These are phyloP conservation scores for Microstegium vimineum DNA, from an alignment of 176 grass and related monocot species.

Conservation along the genomic window DNA sequence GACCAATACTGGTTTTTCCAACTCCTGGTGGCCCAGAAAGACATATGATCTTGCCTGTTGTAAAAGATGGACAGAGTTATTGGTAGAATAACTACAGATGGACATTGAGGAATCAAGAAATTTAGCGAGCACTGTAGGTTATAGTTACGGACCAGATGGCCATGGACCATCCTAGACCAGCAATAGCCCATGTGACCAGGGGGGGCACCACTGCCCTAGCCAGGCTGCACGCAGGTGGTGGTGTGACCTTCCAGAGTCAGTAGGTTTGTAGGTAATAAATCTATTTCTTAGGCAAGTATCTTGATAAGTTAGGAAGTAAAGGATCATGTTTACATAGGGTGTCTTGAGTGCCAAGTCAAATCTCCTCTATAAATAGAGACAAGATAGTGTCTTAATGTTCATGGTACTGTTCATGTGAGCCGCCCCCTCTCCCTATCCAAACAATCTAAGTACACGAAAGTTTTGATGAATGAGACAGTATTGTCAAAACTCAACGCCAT, in stretches of 20 bases:
- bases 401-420: background rate
- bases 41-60: conserved; percentile 96
- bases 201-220: background rate
- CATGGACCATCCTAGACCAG: background rate
- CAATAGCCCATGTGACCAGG: background rate
- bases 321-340: background rate
- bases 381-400: background rate
- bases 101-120: background rate
- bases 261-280: background rate
- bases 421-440: background rate
- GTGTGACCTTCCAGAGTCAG: background rate
- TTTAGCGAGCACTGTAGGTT: conserved; percentile 1
- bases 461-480: background rate
- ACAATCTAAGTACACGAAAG: background rate
- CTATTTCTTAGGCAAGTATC: background rate
- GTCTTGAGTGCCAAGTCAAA: background rate
- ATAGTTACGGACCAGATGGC: background rate
- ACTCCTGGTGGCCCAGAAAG: conserved; percentile 99
- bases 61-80: conserved; percentile 33
- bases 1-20: conserved; percentile 98
- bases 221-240: background rate
- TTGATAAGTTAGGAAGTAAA: background rate
- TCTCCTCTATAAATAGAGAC: background rate
- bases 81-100: conserved; percentile 1
- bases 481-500: background rate